A percentile compares a stretch with the other conserved stretches of the same genome.
phyloP scores from a whole-genome alignment of 2,329 filamentous ascomycete genomes.

The Cercospora sp. region DNA sequence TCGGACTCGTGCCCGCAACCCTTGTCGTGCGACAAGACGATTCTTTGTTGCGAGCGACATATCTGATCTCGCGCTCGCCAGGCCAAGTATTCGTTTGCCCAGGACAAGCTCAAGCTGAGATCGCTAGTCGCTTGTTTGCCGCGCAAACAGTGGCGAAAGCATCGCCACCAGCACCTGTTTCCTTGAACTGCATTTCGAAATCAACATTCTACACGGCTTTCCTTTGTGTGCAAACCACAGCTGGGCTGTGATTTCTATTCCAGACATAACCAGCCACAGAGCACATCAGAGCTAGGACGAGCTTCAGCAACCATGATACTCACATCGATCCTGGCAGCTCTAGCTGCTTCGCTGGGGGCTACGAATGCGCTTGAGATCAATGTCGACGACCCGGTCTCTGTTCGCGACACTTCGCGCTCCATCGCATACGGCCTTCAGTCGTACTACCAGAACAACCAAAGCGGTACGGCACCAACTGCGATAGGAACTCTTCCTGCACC shows the following conservation, averaged over 20 bases:
- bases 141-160: conserved; percentile 8
- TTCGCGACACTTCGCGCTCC: conserved; percentile 36
- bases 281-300: not conserved
- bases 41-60: conserved; percentile 3
- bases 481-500: conserved; percentile 46
- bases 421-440: conserved; percentile 39
- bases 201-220: not conserved
- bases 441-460: conserved; percentile 40
- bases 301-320: conserved; percentile 18
- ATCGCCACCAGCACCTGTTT: conserved; percentile 7
- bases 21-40: not conserved
- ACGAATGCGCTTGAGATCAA: conserved; percentile 26
- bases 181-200: not conserved
- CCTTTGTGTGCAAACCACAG: not conserved
- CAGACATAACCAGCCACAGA: not conserved
- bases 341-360: conserved; percentile 14
- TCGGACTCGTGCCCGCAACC: not conserved
- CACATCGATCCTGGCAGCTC: conserved; percentile 8
- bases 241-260: not conserved
- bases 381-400: conserved; percentile 32
- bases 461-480: conserved; percentile 31
- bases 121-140: conserved; percentile 10
- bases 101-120: not conserved
- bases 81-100: conserved; percentile 8
- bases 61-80: not conserved